A percentile compares a stretch with the other conserved stretches of the same genome.
Evolutionary conservation across 495 filamentous ascomycete genomes (phyloP).

Genomic region (Entonaema liquescens): DNA sequence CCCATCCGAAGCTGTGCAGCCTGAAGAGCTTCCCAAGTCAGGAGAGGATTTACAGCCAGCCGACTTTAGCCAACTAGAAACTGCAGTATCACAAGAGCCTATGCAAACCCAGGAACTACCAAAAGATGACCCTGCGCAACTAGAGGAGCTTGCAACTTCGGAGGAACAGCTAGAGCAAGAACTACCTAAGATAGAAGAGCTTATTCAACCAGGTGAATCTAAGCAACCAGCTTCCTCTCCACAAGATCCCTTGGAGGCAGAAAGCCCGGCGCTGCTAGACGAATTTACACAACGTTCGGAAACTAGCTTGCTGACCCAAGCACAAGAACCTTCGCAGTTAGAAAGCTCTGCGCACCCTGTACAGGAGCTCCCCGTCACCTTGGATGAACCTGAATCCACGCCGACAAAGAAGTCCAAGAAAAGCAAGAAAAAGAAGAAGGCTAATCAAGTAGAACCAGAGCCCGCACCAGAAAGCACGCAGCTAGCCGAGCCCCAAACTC

Average conservation of each 20-base stretch:
- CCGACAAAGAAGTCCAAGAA: slow-evolving; percentile 47
- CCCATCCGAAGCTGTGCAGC: slow-evolving; percentile 4
- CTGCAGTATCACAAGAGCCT: neutral
- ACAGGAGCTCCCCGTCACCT: neutral
- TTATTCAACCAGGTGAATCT: neutral
- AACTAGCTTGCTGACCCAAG: neutral
- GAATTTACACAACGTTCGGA: neutral
- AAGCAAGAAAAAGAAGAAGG: slow-evolving; percentile 47
- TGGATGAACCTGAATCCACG: slow-evolving; percentile 18
- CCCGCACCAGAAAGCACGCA: slow-evolving; percentile 15
- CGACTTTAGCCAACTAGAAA: neutral
- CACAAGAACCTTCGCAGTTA: neutral
- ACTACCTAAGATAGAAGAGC: neutral
- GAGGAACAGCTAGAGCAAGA: neutral
- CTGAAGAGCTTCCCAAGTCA: neutral
- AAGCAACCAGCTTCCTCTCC: neutral
- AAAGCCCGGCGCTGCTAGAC: neutral
- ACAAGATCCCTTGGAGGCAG: neutral
- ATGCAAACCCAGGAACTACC: neutral
- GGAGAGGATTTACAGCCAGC: neutral
- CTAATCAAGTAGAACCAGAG: slow-evolving; percentile 32
- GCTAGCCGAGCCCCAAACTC: slow-evolving; percentile 20
- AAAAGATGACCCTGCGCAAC: neutral
- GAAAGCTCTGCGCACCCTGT: slow-evolving; percentile 1
- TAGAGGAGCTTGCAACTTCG: neutral